Evolutionary conservation across 176 grass and related monocot genomes (phyloP), one percentile per base, ranked within the genome.

Genomic region (Oryza coarctata): DNA sequence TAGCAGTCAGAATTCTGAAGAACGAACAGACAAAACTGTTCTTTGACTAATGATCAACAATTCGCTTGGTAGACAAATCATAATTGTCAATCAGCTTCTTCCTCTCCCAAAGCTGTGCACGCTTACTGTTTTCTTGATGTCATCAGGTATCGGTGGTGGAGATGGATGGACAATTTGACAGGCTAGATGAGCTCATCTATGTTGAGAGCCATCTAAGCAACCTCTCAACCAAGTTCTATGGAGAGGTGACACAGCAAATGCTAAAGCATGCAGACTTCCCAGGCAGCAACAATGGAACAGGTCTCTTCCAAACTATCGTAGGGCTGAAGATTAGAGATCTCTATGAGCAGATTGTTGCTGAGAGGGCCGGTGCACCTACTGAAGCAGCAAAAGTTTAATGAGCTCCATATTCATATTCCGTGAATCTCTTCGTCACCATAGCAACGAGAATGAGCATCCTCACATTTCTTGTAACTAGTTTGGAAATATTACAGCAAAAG

Each of bases 171-270:
- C 89, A 92, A 52, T 94, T 97, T 49, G 94, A 97, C 76, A 92
- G 77, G 85, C 74, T 94, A 68, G 94, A 97, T 68, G 94, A 97
- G 35, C 87, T 94, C 29, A 97, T 97, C 78, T 97, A 97, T 64
- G 89, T 97, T 74, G 94, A 97, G 68, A 97, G 91, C 82, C 94
- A 97, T 81, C 87, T 92, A 18, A 92, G 94, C 91, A 97, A 92
- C 77, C 89, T 90, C 71, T 97, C 94, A 28, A 82, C 87, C 79
- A 97, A 97, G 84, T 97, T 94, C 74, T 97, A 97, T 18, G 94
- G 94, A 28, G 94, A 97, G 79, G 94, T 97, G 84, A 97, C 94
- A 74, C 94, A 97, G 76, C 92, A 94, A 84, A 94, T 94, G 92
- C 79, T 97, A 35, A 97, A 94, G 91, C 94, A 94, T 36, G 64